Base-by-base conservation (phyloP, 202 grass and related monocot genomes). In the Digitaria exilis region DNA sequence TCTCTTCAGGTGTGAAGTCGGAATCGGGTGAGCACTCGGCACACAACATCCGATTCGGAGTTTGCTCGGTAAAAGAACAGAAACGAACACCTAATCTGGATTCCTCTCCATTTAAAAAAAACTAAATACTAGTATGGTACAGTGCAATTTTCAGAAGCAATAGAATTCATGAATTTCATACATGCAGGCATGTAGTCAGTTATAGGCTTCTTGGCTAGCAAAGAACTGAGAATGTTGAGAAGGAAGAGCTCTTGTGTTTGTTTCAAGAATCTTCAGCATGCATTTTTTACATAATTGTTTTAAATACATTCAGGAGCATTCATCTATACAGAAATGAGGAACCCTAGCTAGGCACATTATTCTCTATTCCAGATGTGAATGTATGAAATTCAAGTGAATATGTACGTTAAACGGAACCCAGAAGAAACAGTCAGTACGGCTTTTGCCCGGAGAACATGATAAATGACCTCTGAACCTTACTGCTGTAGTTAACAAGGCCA, bases 401-500 rank as follows among this genome's bases (percentile, higher is more conserved):
- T 11, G 2, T 6, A 77, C 16, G 61, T 17, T 62, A 78, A 54
- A 78, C 39, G 56, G 30, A 50, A 28, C 52, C 28, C 7, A 18
- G 10, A 25, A 71, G 54, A 80, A 80, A 34, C 5, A 42, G 26
- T 25, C 21, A 14, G 61, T 83, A 95, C 1, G 96, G 89, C 73
- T 98, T 98, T 65, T 95, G 90, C 48, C 92, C 90, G 17, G 96
- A 98, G 75, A 98, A 98, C 92, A 98, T 98, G 80, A 98, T 98
- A 70, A 98, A 98, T 15, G 96, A 71, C 74, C 84, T 84, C 79
- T 88, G 85, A 41, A 98, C 90, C 57, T 93, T 95, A 55, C 87
- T 91, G 65, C 77, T 88, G 39, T 95, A 98, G 71, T 98, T 98
- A 41, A 95, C 76, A 35, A 98, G 88, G 55, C 96, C 96, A 24